These are phyloP conservation scores for Pseudopyrenochaeta lycopersici DNA, from an alignment of 2,329 filamentous ascomycete genomes.

Conservation along the genomic window DNA sequence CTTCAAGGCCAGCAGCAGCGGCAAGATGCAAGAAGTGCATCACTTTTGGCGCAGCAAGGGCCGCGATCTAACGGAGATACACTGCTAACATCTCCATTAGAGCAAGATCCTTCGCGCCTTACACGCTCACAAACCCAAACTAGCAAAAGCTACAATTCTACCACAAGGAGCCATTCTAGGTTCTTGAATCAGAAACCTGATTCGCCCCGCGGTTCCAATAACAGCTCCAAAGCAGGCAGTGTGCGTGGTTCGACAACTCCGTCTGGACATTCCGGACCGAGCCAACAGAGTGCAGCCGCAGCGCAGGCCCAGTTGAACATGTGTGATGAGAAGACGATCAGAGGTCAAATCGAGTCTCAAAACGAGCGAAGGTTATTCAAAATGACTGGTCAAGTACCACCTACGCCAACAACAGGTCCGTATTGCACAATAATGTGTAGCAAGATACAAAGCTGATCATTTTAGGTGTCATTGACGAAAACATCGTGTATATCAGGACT, in stretches of 20 bases:
- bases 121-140: slow-evolving; percentile 24
- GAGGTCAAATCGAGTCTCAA: slow-evolving; percentile 52
- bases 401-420: slow-evolving; percentile 31
- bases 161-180: slow-evolving; percentile 30
- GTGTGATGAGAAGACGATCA: slow-evolving; percentile 45
- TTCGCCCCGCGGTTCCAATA: slow-evolving; percentile 33
- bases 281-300: slow-evolving; percentile 19
- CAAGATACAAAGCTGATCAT: background rate
- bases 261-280: slow-evolving; percentile 34
- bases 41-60: slow-evolving; percentile 12
- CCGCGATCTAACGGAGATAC: slow-evolving; percentile 11
- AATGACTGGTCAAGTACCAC: slow-evolving; percentile 41
- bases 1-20: slow-evolving; percentile 17
- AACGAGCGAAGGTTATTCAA: slow-evolving; percentile 47
- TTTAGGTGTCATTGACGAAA: slow-evolving; percentile 10
- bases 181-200: slow-evolving; percentile 34
- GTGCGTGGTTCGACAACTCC: slow-evolving; percentile 27
- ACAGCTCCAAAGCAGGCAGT: slow-evolving; percentile 20
- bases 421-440: background rate
- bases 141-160: slow-evolving; percentile 22
- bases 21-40: slow-evolving; percentile 5
- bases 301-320: slow-evolving; percentile 23
- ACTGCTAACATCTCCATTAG: slow-evolving; percentile 19
- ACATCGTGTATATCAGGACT: slow-evolving; percentile 23
- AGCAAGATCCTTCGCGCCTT: slow-evolving; percentile 13